phyloP scores from a whole-genome alignment of 2,329 filamentous ascomycete species.

The Microascus cirrosus region DNA sequence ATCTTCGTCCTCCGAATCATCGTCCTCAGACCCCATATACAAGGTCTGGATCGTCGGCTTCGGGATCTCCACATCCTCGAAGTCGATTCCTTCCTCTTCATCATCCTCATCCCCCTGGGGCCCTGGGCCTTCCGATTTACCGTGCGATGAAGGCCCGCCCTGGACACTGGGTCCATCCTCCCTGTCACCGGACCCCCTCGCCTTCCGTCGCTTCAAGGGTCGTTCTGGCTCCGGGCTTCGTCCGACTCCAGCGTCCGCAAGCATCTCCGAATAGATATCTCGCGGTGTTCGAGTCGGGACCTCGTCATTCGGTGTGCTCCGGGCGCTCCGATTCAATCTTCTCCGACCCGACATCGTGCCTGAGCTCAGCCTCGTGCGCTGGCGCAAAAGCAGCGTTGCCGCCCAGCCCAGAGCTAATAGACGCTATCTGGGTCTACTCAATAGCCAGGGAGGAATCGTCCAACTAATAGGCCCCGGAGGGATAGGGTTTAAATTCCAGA shows the following conservation, averaged over 20 bases:
- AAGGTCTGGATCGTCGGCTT: conserved; percentile 38
- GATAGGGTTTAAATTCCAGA: neutral
- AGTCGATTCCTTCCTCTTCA: conserved; percentile 30
- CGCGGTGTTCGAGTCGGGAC: conserved; percentile 8
- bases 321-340: neutral
- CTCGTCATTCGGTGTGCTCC: neutral
- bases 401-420: neutral
- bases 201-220: conserved; percentile 26
- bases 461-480: neutral
- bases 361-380: neutral
- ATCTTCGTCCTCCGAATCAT: conserved; percentile 18
- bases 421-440: neutral
- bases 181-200: conserved; percentile 2
- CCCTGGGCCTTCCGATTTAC: neutral
- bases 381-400: neutral
- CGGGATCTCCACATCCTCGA: conserved; percentile 39
- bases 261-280: conserved; percentile 36
- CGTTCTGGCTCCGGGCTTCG: conserved; percentile 18
- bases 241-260: conserved; percentile 33
- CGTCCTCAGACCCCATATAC: conserved; percentile 32
- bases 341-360: neutral
- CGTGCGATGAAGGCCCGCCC: neutral
- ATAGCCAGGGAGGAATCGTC: neutral
- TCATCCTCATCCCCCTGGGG: conserved; percentile 14
- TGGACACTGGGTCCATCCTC: neutral